A percentile compares a stretch with the other conserved stretches of the same genome.
These are phyloP conservation scores for Pelargonium citronellum DNA, from an alignment of 441 rosid genomes.

Conservation along the genomic window DNA sequence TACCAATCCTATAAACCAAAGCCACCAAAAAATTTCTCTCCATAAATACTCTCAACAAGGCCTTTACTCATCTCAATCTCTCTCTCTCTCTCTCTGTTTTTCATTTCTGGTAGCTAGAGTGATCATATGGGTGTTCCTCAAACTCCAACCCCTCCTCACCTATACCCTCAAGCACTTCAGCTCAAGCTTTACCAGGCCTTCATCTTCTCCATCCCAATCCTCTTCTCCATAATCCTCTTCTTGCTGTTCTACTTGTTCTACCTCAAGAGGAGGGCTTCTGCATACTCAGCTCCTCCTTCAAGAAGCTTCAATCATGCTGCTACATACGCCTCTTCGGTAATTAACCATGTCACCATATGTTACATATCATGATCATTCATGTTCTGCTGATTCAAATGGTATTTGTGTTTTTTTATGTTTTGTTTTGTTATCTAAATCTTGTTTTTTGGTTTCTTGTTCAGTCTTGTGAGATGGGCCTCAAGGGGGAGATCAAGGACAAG, in stretches of 20 bases:
- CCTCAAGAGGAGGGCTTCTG: conserved; percentile 85
- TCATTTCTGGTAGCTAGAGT: not conserved
- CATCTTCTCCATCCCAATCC: conserved; percentile 91
- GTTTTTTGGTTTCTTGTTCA: conserved; percentile 17
- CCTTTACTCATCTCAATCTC: conserved; percentile 18
- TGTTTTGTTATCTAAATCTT: conserved; percentile 7
- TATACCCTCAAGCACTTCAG: conserved; percentile 77
- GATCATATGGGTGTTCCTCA: conserved; percentile 55
- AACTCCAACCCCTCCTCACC: conserved; percentile 54
- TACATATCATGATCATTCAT: not conserved
- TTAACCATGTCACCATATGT: conserved; percentile 9
- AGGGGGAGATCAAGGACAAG: conserved; percentile 52
- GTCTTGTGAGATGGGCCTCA: conserved; percentile 52
- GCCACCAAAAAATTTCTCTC: conserved; percentile 1
- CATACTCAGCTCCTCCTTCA: conserved; percentile 38
- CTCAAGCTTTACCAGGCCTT: conserved; percentile 90
- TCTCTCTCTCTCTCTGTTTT: not conserved
- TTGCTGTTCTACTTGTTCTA: conserved; percentile 85
- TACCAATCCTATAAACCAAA: conserved; percentile 19
- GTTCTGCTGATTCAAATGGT: conserved; percentile 7
- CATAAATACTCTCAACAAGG: conserved; percentile 21
- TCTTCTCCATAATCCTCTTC: conserved; percentile 80
- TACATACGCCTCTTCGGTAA: conserved; percentile 45
- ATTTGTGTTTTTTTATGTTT: not conserved
- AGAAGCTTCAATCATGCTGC: conserved; percentile 37